Evolutionary conservation across 2,329 filamentous ascomycete species (phyloP).

Genomic region (Scedosporium boydii): DNA sequence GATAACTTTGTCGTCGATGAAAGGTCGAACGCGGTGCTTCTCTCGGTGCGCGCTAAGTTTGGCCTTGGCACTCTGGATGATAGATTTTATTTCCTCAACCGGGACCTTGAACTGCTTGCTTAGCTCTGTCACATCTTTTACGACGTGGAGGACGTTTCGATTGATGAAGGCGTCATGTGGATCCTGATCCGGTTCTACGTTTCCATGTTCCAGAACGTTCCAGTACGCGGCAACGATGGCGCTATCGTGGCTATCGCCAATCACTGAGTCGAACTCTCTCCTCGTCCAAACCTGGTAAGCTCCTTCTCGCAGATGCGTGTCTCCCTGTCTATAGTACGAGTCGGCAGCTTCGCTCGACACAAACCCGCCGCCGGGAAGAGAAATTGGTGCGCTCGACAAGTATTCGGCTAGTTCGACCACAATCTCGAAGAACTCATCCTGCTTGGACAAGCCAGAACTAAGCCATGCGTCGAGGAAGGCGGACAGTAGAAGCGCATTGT

Average conservation of each 20-base stretch:
- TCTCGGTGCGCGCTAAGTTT: conserved; percentile 66
- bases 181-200: conserved; percentile 74
- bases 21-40: conserved; percentile 64
- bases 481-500: conserved; percentile 77
- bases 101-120: conserved; percentile 66
- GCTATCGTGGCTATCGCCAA: conserved; percentile 44
- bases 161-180: conserved; percentile 90
- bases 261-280: conserved; percentile 71
- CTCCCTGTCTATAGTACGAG: conserved; percentile 63
- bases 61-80: conserved; percentile 56
- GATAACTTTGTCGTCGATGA: conserved; percentile 80
- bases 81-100: conserved; percentile 56
- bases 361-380: conserved; percentile 63
- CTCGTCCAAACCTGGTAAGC: conserved; percentile 93
- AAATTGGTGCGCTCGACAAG: conserved; percentile 62
- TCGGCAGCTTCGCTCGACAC: conserved; percentile 87
- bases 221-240: conserved; percentile 75
- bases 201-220: conserved; percentile 75
- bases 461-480: conserved; percentile 84
- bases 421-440: conserved; percentile 65
- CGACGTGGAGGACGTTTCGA: conserved; percentile 76
- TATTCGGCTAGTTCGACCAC: conserved; percentile 83
- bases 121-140: conserved; percentile 57
- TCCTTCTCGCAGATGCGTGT: conserved; percentile 77
- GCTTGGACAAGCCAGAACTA: conserved; percentile 35